Evolutionary conservation across 345 rosid species (phyloP).

Genomic region (Sonneratia alba): DNA sequence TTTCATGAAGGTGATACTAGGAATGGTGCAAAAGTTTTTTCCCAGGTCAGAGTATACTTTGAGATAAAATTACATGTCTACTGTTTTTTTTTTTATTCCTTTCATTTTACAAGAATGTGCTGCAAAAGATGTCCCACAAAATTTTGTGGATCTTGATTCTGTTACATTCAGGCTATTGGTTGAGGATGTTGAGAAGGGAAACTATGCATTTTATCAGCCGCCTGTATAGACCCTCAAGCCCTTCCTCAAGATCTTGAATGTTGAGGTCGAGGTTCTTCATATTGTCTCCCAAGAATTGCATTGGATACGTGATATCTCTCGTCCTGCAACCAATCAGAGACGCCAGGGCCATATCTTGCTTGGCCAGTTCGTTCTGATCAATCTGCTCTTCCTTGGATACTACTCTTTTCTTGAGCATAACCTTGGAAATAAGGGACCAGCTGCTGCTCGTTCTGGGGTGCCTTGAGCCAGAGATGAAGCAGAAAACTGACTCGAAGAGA

Average conservation of each 20-base stretch:
- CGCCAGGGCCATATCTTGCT: conserved; percentile 11
- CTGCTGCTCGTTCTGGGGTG: neutral
- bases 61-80: neutral
- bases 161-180: conserved; percentile 2
- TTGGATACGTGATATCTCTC: neutral
- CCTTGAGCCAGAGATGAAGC: neutral
- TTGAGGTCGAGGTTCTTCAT: neutral
- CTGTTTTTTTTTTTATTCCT: too few species aligned
- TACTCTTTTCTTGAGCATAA: neutral
- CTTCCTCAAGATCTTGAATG: conserved; percentile 40
- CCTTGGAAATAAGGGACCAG: conserved; percentile 1
- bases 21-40: neutral
- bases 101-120: too few species aligned
- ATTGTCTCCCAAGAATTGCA: neutral
- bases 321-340: neutral
- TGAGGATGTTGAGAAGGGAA: conserved; percentile 34
- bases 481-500: neutral
- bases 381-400: conserved; percentile 3
- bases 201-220: conserved; percentile 39
- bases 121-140: neutral
- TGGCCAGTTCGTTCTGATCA: conserved; percentile 14
- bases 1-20: neutral
- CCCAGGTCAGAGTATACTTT: neutral
- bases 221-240: conserved; percentile 26
- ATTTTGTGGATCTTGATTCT: neutral